Conservation (phyloP, 495 filamentous ascomycete species). For the Talaromyces stipitatus region DNA sequence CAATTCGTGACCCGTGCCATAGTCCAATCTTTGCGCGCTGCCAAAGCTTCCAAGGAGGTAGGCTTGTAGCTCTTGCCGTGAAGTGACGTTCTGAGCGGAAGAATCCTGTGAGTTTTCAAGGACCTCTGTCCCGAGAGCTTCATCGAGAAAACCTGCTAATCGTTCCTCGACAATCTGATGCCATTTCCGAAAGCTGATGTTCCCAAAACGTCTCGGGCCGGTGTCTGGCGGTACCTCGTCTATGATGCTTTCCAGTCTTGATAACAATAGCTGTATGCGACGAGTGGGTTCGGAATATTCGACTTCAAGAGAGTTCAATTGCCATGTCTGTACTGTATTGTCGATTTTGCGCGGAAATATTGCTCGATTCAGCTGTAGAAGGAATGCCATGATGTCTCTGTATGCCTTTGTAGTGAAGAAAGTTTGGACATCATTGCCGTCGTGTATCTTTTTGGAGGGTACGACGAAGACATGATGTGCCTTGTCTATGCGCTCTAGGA, state of each 20-base stretch:
- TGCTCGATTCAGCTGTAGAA: conserved; percentile 81
- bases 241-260: conserved; percentile 55
- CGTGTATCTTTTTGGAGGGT: conserved; percentile 68
- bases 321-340: conserved; percentile 44
- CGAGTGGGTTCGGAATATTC: conserved; percentile 53
- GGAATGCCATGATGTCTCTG: conserved; percentile 73
- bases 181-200: conserved; percentile 83
- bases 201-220: conserved; percentile 85
- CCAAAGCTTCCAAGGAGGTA: conserved; percentile 89
- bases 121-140: conserved; percentile 49
- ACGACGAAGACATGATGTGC: conserved; percentile 16
- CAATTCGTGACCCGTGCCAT: conserved; percentile 92
- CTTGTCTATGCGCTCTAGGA: conserved; percentile 2
- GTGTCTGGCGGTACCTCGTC: conserved; percentile 74
- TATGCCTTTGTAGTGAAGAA: conserved; percentile 80
- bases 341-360: conserved; percentile 61
- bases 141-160: conserved; percentile 47
- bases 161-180: conserved; percentile 57
- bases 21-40: conserved; percentile 82
- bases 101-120: conserved; percentile 23
- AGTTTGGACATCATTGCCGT: conserved; percentile 63
- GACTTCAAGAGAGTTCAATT: conserved; percentile 38
- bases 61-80: conserved; percentile 58
- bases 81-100: conserved; percentile 22
- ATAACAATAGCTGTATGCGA: conserved; percentile 55